A percentile compares a stretch with the other conserved stretches of the same genome.
phyloP scores from a whole-genome alignment of 2,329 filamentous ascomycete species.

The Mycosphaerelloides madeirae region DNA sequence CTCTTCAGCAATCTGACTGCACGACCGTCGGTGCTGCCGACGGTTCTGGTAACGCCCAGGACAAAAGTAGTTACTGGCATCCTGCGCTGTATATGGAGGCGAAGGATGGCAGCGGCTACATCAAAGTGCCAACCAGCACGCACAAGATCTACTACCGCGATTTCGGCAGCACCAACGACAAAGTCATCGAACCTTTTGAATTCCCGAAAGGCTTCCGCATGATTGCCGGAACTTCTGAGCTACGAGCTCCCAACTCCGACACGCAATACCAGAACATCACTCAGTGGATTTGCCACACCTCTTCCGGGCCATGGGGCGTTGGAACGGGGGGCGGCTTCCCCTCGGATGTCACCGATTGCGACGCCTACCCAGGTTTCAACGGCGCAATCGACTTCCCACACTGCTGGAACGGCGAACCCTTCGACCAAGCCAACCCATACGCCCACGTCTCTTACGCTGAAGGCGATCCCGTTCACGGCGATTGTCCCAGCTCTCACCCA shows the following conservation, averaged over 20 bases:
- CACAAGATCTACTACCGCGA: conserved; percentile 69
- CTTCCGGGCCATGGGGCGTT: conserved; percentile 41
- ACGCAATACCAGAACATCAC: conserved; percentile 39
- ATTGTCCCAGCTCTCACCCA: conserved; percentile 51
- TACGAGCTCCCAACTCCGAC: conserved; percentile 52
- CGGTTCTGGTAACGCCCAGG: conserved; percentile 44
- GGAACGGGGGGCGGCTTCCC: conserved; percentile 47
- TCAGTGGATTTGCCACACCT: conserved; percentile 54
- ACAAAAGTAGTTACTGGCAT: conserved; percentile 74
- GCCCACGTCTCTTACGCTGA: conserved; percentile 62
- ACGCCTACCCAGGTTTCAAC: conserved; percentile 51
- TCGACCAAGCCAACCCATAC: conserved; percentile 31
- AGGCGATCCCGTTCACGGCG: conserved; percentile 43
- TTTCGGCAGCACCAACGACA: conserved; percentile 40
- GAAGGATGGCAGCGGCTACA: conserved; percentile 57
- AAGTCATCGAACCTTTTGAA: conserved; percentile 61
- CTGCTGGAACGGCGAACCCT: conserved; percentile 62
- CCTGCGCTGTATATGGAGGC: conserved; percentile 65
- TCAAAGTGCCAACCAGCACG: conserved; percentile 56
- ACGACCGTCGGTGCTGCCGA: conserved; percentile 24
- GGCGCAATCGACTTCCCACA: conserved; percentile 67
- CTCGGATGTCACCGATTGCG: conserved; percentile 66
- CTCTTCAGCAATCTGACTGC: conserved; percentile 56
- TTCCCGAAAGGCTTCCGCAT: conserved; percentile 70
- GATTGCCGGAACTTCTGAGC: conserved; percentile 58